Percentiles rank a stretch among this genome's conserved stretches.
Conservation (phyloP, 2,329 filamentous ascomycete species). For the Sclerotinia trifoliorum region DNA sequence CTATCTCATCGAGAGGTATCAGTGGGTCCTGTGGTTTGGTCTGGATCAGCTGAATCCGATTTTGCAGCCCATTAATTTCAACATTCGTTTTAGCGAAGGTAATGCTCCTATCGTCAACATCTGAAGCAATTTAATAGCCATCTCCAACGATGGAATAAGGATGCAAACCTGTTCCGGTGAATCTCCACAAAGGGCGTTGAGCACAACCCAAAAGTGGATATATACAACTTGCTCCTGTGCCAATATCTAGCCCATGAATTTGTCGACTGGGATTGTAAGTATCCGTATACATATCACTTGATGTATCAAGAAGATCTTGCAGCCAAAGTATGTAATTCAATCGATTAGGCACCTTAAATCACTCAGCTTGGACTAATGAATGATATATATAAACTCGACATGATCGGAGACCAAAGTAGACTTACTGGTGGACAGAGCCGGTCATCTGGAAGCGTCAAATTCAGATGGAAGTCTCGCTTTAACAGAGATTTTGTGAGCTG, state of each 20-base stretch:
- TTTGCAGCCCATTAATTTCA: constrained; percentile 59
- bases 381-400: background rate
- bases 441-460: constrained; percentile 69
- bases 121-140: constrained; percentile 44
- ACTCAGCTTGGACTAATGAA: background rate
- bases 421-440: constrained; percentile 80
- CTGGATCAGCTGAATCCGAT: constrained; percentile 62
- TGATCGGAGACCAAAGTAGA: background rate
- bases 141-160: constrained; percentile 29
- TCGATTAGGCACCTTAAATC: constrained; percentile 56
- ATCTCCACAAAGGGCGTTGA: constrained; percentile 68
- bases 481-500: constrained; percentile 80
- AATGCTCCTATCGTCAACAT: constrained; percentile 73
- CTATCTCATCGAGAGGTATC: constrained; percentile 56
- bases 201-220: constrained; percentile 80
- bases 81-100: constrained; percentile 67
- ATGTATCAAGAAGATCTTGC: constrained; percentile 73
- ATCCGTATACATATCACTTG: constrained; percentile 44
- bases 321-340: constrained; percentile 93
- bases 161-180: constrained; percentile 59
- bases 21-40: constrained; percentile 54
- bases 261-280: constrained; percentile 54
- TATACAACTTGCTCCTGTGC: constrained; percentile 87
- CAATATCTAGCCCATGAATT: constrained; percentile 76
- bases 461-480: constrained; percentile 69